Evolutionary conservation across 2,329 filamentous ascomycete genomes (phyloP), one percentile per base, ranked within the genome.

Genomic region (Myriosclerotinia scirpicola): DNA sequence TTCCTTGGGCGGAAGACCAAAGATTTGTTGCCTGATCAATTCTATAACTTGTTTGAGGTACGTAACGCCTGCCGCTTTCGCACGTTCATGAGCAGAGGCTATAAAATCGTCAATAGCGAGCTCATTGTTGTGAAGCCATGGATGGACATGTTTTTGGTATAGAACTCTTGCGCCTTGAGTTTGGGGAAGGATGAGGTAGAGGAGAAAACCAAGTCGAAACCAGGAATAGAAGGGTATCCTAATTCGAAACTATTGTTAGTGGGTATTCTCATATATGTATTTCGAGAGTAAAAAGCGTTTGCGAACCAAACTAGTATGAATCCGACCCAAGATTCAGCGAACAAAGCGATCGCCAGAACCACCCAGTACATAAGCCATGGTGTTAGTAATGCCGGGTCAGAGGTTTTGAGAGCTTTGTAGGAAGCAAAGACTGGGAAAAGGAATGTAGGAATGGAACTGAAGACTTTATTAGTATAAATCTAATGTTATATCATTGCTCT

Each of bases 351-450:
- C 69, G 91, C 91, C 71, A 97, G 86, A 34, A 97, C 92, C 68
- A 97, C 92, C 90, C 94, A 99, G 85, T 98, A 99, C 90, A 98
- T 98, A 72, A 98, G 86, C 95, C 95, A 99, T 88, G 94, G 94
- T 70, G 92, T 92, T 68, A 97, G 85, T 76, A 96, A 88, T 48
- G 92, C 89, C 2, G 93, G 93, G 78, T 97, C 92, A 63, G 90
- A 90, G 20, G 92, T 93, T 80, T 95, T 94, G 76, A 99, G 90
- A 59, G 95, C 94, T 83, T 98, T 98, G 85, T 97, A 98, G 71
- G 94, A 97, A 72, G 94, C 93, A 81, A 97, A 98, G 70, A 97
- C 87, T 62, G 95, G 95, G 77, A 98, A 96, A 76, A 97, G 87
- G 76, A 96, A 93, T 66, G 93, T 96, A 67, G 91, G 88, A 77